Evolutionary conservation across 345 rosid genomes (phyloP).

Genomic region (Gossypium stocksii): DNA sequence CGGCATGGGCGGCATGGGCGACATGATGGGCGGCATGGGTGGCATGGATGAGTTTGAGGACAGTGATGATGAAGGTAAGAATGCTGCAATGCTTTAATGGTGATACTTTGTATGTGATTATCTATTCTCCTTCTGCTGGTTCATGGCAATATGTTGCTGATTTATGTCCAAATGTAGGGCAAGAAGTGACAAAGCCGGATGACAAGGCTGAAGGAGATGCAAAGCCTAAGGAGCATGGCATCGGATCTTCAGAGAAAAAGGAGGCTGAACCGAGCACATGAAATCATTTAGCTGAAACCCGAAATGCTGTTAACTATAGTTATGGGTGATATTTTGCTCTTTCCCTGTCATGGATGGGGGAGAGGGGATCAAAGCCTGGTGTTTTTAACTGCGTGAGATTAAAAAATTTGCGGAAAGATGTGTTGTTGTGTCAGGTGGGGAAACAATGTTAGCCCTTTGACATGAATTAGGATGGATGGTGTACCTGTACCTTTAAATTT

Average conservation of each 20-base stretch:
- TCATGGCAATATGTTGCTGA: neutral
- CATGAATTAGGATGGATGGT: constrained; percentile 20
- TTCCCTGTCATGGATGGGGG: constrained; percentile 2
- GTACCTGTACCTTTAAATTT: constrained; percentile 11
- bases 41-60: constrained; percentile 52
- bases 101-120: neutral
- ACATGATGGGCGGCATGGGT: constrained; percentile 33
- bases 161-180: neutral
- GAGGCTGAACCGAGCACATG: constrained; percentile 26
- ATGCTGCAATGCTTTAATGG: neutral
- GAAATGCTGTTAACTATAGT: neutral
- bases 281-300: constrained; percentile 9
- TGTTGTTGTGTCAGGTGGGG: neutral
- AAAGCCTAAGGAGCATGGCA: constrained; percentile 13
- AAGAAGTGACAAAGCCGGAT: constrained; percentile 24
- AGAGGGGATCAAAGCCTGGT: constrained; percentile 3
- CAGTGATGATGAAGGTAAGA: constrained; percentile 90
- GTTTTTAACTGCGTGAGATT: constrained; percentile 13
- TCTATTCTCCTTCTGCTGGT: neutral
- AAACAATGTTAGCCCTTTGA: neutral
- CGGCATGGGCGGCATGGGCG: constrained; percentile 20
- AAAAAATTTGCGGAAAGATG: neutral
- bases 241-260: constrained; percentile 10
- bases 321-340: constrained; percentile 7
- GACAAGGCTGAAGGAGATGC: constrained; percentile 10